phyloP scores from a whole-genome alignment of 1,139 yeast species.

The Geotrichum cucujoidarum region DNA sequence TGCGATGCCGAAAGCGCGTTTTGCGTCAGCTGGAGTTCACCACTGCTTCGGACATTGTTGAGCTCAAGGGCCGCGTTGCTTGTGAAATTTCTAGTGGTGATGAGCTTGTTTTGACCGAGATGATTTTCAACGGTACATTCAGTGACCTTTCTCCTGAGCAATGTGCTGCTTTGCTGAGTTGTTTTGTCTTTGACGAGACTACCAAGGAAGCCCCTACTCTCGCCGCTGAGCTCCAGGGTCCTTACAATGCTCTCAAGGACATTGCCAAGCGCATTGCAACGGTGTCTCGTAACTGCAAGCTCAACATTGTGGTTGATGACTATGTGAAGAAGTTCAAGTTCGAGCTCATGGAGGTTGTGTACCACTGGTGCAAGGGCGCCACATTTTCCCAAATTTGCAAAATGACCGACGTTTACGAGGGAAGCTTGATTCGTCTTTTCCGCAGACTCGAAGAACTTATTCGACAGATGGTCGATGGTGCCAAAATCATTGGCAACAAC shows the following conservation, averaged over 20 bases:
- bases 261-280: constrained; percentile 89
- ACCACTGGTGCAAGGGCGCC: constrained; percentile 95
- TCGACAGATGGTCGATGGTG: constrained; percentile 83
- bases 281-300: constrained; percentile 79
- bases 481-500: constrained; percentile 85
- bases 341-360: constrained; percentile 94
- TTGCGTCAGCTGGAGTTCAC: constrained; percentile 82
- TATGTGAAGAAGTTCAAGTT: constrained; percentile 87
- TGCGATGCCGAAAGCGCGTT: constrained; percentile 87
- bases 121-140: constrained; percentile 91
- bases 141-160: constrained; percentile 83
- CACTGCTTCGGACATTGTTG: constrained; percentile 75
- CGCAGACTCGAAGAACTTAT: constrained; percentile 89
- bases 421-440: constrained; percentile 89
- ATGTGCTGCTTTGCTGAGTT: constrained; percentile 84
- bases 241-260: constrained; percentile 77
- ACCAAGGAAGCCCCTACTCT: constrained; percentile 84
- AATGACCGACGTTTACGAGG: constrained; percentile 98
- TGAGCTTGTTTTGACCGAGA: constrained; percentile 79
- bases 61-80: constrained; percentile 55
- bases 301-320: constrained; percentile 84
- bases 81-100: constrained; percentile 79
- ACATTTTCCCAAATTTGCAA: constrained; percentile 93
- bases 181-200: constrained; percentile 95
- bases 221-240: constrained; percentile 84